Evolutionary conservation across 192 early-diverging fungal genomes (phyloP).

Genomic region (Dissophora ornata): DNA sequence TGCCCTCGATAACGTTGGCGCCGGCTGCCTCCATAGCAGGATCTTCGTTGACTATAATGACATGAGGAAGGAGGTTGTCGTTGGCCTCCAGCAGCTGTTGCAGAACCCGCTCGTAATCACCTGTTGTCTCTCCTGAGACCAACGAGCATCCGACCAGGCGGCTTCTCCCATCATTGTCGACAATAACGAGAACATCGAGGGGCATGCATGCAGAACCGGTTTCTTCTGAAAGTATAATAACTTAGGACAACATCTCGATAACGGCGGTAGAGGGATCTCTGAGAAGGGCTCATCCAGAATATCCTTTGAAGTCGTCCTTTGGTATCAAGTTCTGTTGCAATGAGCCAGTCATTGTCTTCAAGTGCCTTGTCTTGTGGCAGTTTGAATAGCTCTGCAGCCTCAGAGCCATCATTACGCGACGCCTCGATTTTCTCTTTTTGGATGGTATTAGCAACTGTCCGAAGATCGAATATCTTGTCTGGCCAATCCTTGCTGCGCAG

Average conservation of each 20-base stretch:
- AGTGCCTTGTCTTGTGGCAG: not conserved
- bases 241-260: conserved; percentile 16
- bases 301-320: not conserved
- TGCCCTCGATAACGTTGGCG: not conserved
- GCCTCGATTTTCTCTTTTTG: not conserved
- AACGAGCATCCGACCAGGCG: conserved; percentile 4
- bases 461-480: not conserved
- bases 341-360: conserved; percentile 1
- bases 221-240: conserved; percentile 8
- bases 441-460: not conserved
- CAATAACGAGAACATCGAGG: not conserved
- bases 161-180: conserved; percentile 5
- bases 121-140: not conserved
- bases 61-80: not conserved
- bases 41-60: conserved; percentile 14
- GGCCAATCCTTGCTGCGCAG: not conserved
- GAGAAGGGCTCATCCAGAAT: conserved; percentile 6
- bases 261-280: not conserved
- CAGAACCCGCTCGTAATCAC: conserved; percentile 12
- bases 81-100: not conserved
- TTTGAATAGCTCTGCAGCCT: not conserved
- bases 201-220: conserved; percentile 11
- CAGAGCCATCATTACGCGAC: not conserved
- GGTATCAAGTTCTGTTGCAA: not conserved
- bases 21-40: conserved; percentile 7